A percentile compares a stretch with the other conserved stretches of the same genome.
These are phyloP conservation scores for Alternaria infectoria DNA, from an alignment of 2,329 filamentous ascomycete species.

Conservation along the genomic window DNA sequence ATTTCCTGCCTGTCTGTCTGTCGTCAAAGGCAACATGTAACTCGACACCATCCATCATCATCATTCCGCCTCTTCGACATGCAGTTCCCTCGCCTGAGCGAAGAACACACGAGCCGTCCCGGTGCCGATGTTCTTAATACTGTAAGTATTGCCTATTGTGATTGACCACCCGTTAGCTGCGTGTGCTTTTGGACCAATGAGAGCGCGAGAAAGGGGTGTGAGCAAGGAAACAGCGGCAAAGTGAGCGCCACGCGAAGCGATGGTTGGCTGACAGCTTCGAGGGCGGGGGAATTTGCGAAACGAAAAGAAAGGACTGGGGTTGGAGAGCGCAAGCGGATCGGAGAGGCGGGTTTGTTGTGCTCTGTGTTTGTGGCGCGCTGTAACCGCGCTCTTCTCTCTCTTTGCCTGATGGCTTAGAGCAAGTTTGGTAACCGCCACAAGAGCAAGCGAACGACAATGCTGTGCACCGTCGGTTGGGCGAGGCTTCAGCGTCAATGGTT, in stretches of 20 bases:
- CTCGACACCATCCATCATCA: not conserved
- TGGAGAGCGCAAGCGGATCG: not conserved
- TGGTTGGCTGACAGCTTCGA: not conserved
- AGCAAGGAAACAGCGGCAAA: not conserved
- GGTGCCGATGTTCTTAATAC: constrained; percentile 81
- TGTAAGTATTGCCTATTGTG: constrained; percentile 83
- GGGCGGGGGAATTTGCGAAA: not conserved
- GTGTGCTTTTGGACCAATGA: constrained; percentile 6
- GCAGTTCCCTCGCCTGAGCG: constrained; percentile 77
- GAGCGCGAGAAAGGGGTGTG: not conserved
- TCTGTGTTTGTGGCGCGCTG: constrained; percentile 5
- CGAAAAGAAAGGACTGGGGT: not conserved
- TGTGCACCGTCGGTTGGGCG: constrained; percentile 13
- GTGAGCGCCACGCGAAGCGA: not conserved
- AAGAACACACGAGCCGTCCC: constrained; percentile 84
- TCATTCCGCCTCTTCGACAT: constrained; percentile 19
- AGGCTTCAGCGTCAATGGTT: constrained; percentile 23
- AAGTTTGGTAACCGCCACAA: constrained; percentile 1
- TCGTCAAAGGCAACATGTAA: no score
- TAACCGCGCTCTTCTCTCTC: constrained; percentile 10
- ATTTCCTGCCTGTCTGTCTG: no score
- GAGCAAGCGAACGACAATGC: constrained; percentile 19
- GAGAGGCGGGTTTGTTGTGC: not conserved
- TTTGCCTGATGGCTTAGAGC: not conserved
- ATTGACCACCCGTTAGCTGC: constrained; percentile 11